Percentiles rank a stretch among this genome's conserved stretches.
Conservation (phyloP, 768 basidiomycete genomes). For the Pisolithus marmoratus region DNA sequence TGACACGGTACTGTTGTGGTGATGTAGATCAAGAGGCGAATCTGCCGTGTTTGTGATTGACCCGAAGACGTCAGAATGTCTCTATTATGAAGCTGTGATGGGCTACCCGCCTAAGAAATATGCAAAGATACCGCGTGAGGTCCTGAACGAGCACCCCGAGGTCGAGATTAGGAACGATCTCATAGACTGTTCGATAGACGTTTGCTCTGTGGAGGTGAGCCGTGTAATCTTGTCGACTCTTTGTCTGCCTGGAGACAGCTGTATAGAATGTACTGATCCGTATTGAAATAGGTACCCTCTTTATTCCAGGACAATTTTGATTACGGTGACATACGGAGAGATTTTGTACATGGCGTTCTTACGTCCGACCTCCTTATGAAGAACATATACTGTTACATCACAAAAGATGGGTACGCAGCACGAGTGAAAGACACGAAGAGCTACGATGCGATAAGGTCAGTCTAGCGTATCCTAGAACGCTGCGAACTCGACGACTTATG, state of each 20-base stretch:
- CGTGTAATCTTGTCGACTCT: background rate
- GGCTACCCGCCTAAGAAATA: slow-evolving; percentile 61
- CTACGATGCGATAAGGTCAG: slow-evolving; percentile 83
- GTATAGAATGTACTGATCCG: background rate
- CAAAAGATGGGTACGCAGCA: slow-evolving; percentile 85
- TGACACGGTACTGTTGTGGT: slow-evolving; percentile 1
- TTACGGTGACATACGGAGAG: slow-evolving; percentile 83
- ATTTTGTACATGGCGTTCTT: slow-evolving; percentile 92
- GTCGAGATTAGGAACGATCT: slow-evolving; percentile 85
- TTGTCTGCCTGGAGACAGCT: background rate
- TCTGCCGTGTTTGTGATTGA: slow-evolving; percentile 77
- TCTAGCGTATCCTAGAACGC: background rate
- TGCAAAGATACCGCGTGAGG: slow-evolving; percentile 71
- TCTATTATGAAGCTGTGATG: slow-evolving; percentile 77
- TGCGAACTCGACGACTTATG: background rate
- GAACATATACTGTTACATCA: slow-evolving; percentile 87
- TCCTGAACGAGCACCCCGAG: slow-evolving; percentile 66
- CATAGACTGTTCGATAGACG: slow-evolving; percentile 83
- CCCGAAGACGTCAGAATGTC: slow-evolving; percentile 67
- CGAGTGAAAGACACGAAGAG: slow-evolving; percentile 90
- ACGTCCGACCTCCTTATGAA: slow-evolving; percentile 94
- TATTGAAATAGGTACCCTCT: slow-evolving; percentile 70
- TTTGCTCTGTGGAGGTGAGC: slow-evolving; percentile 87
- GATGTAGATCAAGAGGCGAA: slow-evolving; percentile 59
- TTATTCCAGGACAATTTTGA: slow-evolving; percentile 99